Base-by-base conservation (phyloP, 805 yeast genomes). In the Nakazawaea populi region DNA sequence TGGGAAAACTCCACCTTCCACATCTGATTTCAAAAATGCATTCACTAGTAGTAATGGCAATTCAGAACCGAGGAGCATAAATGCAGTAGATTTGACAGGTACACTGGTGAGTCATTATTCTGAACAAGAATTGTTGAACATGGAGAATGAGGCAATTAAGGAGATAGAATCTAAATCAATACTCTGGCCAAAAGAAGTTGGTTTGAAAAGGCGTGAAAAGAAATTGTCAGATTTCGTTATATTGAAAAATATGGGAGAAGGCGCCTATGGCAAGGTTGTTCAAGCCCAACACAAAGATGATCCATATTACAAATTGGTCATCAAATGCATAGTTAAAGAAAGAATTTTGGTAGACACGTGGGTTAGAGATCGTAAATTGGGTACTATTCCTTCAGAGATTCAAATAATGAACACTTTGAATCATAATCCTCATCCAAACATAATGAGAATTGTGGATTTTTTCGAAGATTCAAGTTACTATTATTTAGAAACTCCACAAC, bases 341-440 rank as follows among this genome's bases (percentile, higher is more conserved):
- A 77, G 96, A 52, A 94, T 94, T 59, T 72, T 94, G 60, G 97
- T 94, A 9, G 99, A 94, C 65, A 90, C 98, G 0, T 94, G 99
- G 99, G 96, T 90, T 2, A 75, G 98, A 50, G 98, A 94, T 66
- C 79, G 96, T 29, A 79, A 78, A 54, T 70, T 94, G 41, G 99
- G 99, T 5, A 91, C 97, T 0, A 86, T 94, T 37, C 98, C 98
- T 2, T 83, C 92, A n/a, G 99, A 94, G 66, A 94, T 94, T 56
- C 96, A 90, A 64, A 83, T 94, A 44, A 84, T 94, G 89, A 84
- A 92, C 32, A 82, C 83, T n/a, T 69, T 92, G 53, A 85, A 83
- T 60, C 69, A 72, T 43, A 78, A 79, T 52, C 95, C 94, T 1
- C 97, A 92, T 65, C 94, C 92, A 4, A 90, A 89, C 65, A 87